Percentiles rank a stretch among this genome's conserved stretches.
Conservation (phyloP, 2,329 filamentous ascomycete species). For the Aureobasidium uvarum region DNA sequence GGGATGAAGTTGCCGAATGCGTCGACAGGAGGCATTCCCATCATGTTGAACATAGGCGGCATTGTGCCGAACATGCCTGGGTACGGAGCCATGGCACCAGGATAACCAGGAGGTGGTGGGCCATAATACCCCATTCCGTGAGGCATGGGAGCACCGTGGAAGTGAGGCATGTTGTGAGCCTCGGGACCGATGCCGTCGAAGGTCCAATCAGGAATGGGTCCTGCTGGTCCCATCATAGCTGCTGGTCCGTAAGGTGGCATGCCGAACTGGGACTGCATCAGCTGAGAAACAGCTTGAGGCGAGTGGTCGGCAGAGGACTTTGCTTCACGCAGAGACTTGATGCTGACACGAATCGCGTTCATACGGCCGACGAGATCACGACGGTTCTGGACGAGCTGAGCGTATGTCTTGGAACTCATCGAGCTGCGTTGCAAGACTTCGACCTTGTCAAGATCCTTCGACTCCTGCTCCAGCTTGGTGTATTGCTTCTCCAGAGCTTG, state of each 20-base stretch:
- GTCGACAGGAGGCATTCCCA: conserved; percentile 25
- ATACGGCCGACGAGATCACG: conserved; percentile 37
- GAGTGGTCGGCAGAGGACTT: conserved; percentile 5
- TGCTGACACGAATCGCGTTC: conserved; percentile 39
- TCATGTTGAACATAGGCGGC: conserved; percentile 25
- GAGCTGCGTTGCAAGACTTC: conserved; percentile 40
- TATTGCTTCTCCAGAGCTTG: conserved; percentile 40
- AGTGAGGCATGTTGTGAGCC: conserved; percentile 13
- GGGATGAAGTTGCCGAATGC: conserved; percentile 11
- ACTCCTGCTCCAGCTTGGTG: conserved; percentile 39
- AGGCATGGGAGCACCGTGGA: conserved; percentile 11
- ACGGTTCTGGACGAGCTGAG: conserved; percentile 37
- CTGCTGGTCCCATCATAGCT: conserved; percentile 16
- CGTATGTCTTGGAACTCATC: conserved; percentile 37
- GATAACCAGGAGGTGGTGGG: conserved; percentile 5
- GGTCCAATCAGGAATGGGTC: conserved; percentile 18
- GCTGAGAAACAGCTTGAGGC: conserved; percentile 4
- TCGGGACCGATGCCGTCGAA: conserved; percentile 22
- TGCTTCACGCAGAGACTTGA: conserved; percentile 37
- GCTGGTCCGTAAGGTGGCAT: conserved; percentile 19
- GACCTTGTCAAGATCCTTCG: conserved; percentile 40
- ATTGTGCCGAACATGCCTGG: conserved; percentile 9
- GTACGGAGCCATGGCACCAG: conserved; percentile 11
- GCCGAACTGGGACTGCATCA: conserved; percentile 10
- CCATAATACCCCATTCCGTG: not conserved